phyloP scores from a whole-genome alignment of 495 filamentous ascomycete genomes.

The Neurospora sp. region DNA sequence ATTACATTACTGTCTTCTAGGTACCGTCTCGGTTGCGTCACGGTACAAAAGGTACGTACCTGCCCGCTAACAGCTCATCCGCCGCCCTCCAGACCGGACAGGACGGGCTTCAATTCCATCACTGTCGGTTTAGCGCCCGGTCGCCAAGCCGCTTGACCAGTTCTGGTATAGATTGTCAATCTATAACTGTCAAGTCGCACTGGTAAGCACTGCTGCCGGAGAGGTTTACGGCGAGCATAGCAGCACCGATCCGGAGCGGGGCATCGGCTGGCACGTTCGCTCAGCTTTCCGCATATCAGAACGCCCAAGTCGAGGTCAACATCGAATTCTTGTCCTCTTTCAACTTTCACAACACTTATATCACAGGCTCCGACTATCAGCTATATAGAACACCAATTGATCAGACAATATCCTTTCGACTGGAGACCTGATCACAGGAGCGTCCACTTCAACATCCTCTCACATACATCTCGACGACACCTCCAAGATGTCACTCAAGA shows the following conservation, averaged over 20 bases:
- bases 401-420: background rate
- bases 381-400: background rate
- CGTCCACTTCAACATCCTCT: background rate
- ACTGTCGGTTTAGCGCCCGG: background rate
- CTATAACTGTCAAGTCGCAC: background rate
- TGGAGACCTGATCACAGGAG: background rate
- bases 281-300: background rate
- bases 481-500: slow-evolving; percentile 27
- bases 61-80: background rate
- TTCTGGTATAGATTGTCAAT: background rate
- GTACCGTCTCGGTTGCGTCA: background rate
- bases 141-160: background rate
- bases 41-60: background rate
- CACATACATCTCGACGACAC: background rate
- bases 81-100: background rate
- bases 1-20: background rate
- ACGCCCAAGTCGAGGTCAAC: background rate
- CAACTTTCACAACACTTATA: background rate
- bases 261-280: background rate
- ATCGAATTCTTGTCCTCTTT: background rate
- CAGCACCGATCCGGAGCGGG: background rate
- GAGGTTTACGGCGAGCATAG: background rate
- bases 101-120: background rate
- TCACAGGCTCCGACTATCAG: background rate
- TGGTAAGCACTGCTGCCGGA: background rate